Evolutionary conservation across 768 basidiomycete species (phyloP).

Genomic region (Boletus subcaerulescens): DNA sequence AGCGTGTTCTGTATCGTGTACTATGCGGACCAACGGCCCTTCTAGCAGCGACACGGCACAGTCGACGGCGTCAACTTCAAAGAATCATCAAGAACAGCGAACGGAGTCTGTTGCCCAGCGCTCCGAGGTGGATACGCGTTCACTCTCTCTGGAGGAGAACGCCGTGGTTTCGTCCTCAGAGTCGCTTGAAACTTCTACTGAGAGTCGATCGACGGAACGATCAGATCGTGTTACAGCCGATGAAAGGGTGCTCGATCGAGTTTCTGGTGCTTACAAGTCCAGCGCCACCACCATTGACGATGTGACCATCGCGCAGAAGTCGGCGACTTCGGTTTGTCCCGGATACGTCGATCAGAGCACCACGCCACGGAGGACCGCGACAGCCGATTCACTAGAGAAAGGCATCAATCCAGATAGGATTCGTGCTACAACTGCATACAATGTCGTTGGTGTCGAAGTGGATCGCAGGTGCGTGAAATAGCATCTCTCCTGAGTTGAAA

Average conservation of each 20-base stretch:
- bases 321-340: neutral
- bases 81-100: neutral
- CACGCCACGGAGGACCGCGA: neutral
- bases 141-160: neutral
- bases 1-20: neutral
- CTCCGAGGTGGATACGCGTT: neutral
- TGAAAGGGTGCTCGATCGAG: neutral
- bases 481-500: neutral
- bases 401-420: neutral
- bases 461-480: neutral
- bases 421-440: neutral
- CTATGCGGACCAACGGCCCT: neutral
- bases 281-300: neutral
- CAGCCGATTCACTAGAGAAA: neutral
- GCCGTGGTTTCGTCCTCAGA: neutral
- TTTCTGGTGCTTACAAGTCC: neutral
- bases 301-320: neutral
- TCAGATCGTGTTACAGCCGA: neutral
- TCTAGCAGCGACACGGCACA: neutral
- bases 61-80: neutral
- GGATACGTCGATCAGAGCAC: neutral
- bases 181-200: neutral
- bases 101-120: neutral
- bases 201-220: neutral
- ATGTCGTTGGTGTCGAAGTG: neutral